Base-by-base conservation (phyloP, 495 filamentous ascomycete genomes). In the Aspergillus incahuasiensis region DNA sequence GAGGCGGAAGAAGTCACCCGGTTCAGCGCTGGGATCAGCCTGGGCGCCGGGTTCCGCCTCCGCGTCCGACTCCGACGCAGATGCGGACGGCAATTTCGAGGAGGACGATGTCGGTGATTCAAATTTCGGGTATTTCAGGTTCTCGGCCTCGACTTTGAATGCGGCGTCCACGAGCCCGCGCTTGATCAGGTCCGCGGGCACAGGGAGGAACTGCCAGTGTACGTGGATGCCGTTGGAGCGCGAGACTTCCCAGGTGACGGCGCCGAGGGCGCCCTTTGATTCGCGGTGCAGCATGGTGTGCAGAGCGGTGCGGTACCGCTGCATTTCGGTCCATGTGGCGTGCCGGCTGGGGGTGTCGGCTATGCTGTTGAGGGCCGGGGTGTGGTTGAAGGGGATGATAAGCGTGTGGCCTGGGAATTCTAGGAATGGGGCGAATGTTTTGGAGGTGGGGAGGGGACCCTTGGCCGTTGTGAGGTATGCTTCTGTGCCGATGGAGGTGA, bases 131-230 rank as follows among this genome's bases (percentile, higher is more conserved):
- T 87, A 88, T 48, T 82, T 74, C 19, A 83, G 65, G 59, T 94
- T 92, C 64, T 91, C 86, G 0, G 90, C 91, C 63, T 92, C 82
- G 15, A 91, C 88, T 54, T 85, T 82, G 76, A 96, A 96, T 0
- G 83, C 91, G 0, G 87, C 89, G 62, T 91, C 87, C 7, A 95
- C 88, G 1, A 92, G 75, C 0, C 86, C 85, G 40, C 82, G 80
- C 9, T 64, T 67, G 39, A 95, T 77, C 20, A 89, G 69, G 11
- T 84, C 77, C 0, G 76, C 65, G 0, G 87, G 79, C 0, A 95
- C 79, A 2, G 94, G 92, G 28, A 97, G 76, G 62, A 95, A 92
- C 74, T 98, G 94, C 94, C 92, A 97, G 64, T 96, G 94, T 0
- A 82, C 77, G 66, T 98, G 94, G 49, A 97, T 86, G 20, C 90